Evolutionary conservation across 208 protist genomes (phyloP).

Genomic region (Acanthamoeba sp.): DNA sequence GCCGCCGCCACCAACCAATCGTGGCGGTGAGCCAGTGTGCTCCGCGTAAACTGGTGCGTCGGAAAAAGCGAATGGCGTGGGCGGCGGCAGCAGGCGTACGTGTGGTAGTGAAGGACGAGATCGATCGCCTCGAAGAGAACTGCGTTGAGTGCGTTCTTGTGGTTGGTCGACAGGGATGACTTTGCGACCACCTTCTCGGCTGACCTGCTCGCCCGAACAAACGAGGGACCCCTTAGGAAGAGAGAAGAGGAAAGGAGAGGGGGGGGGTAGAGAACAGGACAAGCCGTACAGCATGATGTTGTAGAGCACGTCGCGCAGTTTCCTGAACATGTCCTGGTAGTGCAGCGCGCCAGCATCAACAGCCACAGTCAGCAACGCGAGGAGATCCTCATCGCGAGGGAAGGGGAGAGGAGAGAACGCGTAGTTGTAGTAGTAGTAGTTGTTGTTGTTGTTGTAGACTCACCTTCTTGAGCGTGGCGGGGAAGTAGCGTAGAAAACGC

Average conservation of each 20-base stretch:
- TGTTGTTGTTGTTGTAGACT: not conserved
- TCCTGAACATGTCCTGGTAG: not conserved
- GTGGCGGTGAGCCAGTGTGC: too few relatives aligned
- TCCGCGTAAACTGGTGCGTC: too few relatives aligned
- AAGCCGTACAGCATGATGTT: conserved; percentile 62
- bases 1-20: too few relatives aligned
- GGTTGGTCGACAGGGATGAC: conserved; percentile 88
- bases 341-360: too few relatives aligned
- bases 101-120: conserved; percentile 85
- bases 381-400: too few relatives aligned
- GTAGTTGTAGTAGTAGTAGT: too few relatives aligned
- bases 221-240: not conserved
- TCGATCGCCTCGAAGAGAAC: conserved; percentile 96
- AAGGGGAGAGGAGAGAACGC: not conserved
- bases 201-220: not conserved
- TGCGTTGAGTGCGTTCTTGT: conserved; percentile 97
- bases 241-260: not conserved
- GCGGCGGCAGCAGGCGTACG: conserved; percentile 27
- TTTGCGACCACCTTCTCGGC: conserved; percentile 58
- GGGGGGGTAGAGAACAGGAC: not conserved
- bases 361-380: too few relatives aligned
- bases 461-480: conserved; percentile 89
- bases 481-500: conserved; percentile 96
- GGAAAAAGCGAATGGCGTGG: not conserved
- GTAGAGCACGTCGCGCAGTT: conserved; percentile 51